phyloP scores from a whole-genome alignment of 2,329 filamentous ascomycete genomes.

The Apiospora koreana region DNA sequence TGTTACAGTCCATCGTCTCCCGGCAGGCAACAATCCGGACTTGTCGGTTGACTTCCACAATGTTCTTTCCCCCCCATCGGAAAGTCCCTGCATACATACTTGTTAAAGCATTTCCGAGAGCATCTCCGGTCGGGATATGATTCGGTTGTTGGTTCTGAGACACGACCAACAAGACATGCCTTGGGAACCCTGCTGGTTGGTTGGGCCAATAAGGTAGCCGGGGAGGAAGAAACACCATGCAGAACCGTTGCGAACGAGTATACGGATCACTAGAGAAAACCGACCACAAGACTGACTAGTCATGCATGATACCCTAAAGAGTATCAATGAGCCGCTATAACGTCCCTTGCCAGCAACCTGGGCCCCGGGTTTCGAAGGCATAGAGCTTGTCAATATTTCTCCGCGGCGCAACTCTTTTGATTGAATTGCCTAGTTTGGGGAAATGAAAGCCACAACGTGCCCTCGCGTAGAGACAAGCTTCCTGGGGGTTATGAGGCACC shows the following conservation, averaged over 20 bases:
- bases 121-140: not conserved
- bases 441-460: not conserved
- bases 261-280: not conserved
- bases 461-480: not conserved
- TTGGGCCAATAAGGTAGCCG: not conserved
- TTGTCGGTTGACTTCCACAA: not conserved
- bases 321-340: not conserved
- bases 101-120: not conserved
- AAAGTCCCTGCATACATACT: not conserved
- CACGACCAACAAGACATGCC: not conserved
- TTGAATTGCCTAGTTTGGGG: not conserved
- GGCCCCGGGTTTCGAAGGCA: not conserved
- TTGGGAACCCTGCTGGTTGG: not conserved
- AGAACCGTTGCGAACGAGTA: not conserved
- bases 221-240: not conserved
- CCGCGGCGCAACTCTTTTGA: not conserved
- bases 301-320: not conserved
- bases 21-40: not conserved
- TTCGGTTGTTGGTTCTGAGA: not conserved
- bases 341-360: not conserved
- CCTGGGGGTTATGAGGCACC: not conserved
- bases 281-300: not conserved
- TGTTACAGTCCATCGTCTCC: not conserved
- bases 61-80: not conserved
- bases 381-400: not conserved